Conservation (phyloP, 345 rosid genomes). For the Syzygium grande region DNA sequence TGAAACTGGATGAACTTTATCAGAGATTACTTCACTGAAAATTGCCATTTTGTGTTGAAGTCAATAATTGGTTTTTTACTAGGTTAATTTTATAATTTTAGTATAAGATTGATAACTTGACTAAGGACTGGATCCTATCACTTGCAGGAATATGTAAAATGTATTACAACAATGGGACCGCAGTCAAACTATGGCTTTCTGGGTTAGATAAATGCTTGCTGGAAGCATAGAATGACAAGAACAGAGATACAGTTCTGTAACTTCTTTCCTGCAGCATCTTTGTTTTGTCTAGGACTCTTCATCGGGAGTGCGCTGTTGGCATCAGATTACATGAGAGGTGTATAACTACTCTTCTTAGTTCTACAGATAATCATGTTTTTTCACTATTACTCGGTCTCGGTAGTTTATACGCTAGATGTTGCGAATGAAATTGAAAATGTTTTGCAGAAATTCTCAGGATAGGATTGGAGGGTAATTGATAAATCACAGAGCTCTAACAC, state of each 20-base stretch:
- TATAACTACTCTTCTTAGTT: not conserved
- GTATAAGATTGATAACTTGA: not conserved
- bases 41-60: no score
- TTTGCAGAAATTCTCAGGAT: constrained; percentile 33
- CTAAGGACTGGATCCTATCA: not conserved
- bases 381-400: not conserved
- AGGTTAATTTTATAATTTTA: not conserved
- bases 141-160: constrained; percentile 72
- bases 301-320: constrained; percentile 20
- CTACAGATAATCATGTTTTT: not conserved
- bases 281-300: constrained; percentile 34
- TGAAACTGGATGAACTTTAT: no score
- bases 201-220: constrained; percentile 89
- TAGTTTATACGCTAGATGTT: not conserved
- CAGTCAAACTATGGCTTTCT: constrained; percentile 75
- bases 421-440: not conserved
- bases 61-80: no score
- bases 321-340: constrained; percentile 37
- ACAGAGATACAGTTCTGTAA: constrained; percentile 45
- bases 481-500: constrained; percentile 3
- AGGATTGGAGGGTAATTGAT: constrained; percentile 6
- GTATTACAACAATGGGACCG: constrained; percentile 78
- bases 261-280: constrained; percentile 25
- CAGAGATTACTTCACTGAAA: no score
- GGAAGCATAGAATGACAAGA: constrained; percentile 67